Percentiles rank a stretch among this genome's conserved stretches.
These are phyloP conservation scores for Tubosaeta brunneosetosa DNA, from an alignment of 768 basidiomycete genomes.

Conservation along the genomic window DNA sequence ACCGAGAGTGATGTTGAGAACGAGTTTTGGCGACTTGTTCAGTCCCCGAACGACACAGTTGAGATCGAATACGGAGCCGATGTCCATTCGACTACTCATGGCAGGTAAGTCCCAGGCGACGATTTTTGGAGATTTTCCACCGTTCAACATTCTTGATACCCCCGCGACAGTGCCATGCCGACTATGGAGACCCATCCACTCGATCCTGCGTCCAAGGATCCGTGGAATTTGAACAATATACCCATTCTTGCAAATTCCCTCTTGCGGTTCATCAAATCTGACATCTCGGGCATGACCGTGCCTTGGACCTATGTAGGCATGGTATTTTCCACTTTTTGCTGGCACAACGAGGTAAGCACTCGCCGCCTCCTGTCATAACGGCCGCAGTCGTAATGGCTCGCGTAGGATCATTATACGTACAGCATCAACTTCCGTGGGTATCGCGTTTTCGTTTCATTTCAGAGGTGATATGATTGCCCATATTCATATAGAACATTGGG, in stretches of 20 bases:
- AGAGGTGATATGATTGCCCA: constrained; percentile 24
- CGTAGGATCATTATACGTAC: constrained; percentile 94
- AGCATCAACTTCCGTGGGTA: constrained; percentile 87
- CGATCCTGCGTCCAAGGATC: constrained; percentile 80
- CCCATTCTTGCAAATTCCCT: constrained; percentile 91
- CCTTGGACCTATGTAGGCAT: constrained; percentile 99
- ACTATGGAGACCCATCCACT: constrained; percentile 91
- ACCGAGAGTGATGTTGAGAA: constrained; percentile 88
- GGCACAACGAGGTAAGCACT: constrained; percentile 88
- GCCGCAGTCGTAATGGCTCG: constrained; percentile 20
- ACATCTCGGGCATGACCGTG: constrained; percentile 99
- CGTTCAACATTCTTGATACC: constrained; percentile 20
- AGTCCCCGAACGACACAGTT: constrained; percentile 84
- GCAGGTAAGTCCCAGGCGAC: constrained; percentile 60
- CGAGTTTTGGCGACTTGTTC: constrained; percentile 96
- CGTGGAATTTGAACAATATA: constrained; percentile 98
- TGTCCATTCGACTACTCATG: constrained; percentile 94
- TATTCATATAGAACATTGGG: constrained; percentile 82
- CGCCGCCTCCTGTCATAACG: constrained; percentile 13
- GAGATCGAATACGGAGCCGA: constrained; percentile 99
- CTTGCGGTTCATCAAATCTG: constrained; percentile 94
- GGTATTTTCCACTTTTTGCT: constrained; percentile 98
- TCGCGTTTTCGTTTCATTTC: constrained; percentile 15
- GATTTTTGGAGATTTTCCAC: constrained; percentile 19
- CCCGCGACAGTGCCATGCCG: constrained; percentile 75